Conservation (phyloP, 306 rosid genomes). For the Quercus aquifolioides region DNA sequence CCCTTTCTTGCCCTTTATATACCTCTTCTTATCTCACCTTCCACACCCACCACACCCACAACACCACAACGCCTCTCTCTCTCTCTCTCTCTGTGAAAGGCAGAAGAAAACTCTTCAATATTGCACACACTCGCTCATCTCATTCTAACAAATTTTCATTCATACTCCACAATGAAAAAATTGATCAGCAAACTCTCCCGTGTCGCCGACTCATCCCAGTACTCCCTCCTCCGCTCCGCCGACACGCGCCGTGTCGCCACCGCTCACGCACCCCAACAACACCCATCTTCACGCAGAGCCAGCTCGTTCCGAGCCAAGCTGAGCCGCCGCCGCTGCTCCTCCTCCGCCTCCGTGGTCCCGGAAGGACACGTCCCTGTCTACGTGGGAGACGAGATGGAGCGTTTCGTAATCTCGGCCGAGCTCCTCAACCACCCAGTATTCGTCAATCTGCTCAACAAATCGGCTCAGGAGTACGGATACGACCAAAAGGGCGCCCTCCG, state of each 20-base stretch:
- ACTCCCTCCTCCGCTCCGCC: constrained; percentile 60
- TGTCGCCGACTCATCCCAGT: constrained; percentile 90
- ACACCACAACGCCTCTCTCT: constrained; percentile 10
- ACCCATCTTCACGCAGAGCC: constrained; percentile 14
- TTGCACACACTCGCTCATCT: not conserved
- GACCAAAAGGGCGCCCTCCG: constrained; percentile 84
- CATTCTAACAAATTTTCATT: not conserved
- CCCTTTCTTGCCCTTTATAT: constrained; percentile 15
- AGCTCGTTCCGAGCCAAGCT: constrained; percentile 34
- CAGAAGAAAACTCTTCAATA: no score
- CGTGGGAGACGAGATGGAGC: constrained; percentile 93
- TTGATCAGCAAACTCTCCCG: constrained; percentile 75
- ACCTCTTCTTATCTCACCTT: constrained; percentile 1
- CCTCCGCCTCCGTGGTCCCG: constrained; percentile 33
- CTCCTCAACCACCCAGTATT: constrained; percentile 80
- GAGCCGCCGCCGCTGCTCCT: not conserved
- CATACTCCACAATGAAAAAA: constrained; percentile 49
- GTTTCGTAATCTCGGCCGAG: constrained; percentile 75
- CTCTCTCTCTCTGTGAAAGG: not conserved
- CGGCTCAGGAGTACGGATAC: constrained; percentile 94
- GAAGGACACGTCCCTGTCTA: constrained; percentile 84
- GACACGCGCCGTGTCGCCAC: not conserved
- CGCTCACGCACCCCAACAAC: not conserved
- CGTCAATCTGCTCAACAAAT: constrained; percentile 71
- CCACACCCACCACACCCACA: constrained; percentile 14